These are phyloP conservation scores for Endocladia muricata DNA, from an alignment of 31 red algal species.

Conservation along the genomic window DNA sequence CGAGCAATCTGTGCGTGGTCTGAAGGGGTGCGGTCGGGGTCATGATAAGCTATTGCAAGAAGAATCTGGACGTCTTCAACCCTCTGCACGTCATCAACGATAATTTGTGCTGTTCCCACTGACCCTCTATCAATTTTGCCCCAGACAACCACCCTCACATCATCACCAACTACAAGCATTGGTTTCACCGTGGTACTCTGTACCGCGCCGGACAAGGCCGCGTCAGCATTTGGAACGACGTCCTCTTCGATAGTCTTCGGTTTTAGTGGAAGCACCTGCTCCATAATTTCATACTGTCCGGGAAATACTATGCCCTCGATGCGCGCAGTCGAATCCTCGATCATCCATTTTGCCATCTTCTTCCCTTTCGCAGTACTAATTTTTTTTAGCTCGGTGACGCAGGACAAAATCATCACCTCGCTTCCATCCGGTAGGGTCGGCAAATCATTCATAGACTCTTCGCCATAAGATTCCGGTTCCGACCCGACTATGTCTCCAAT, in stretches of 20 bases:
- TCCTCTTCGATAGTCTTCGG: neutral
- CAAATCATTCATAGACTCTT: neutral
- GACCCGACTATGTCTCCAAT: conserved; percentile 30
- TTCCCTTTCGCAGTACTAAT: conserved; percentile 73
- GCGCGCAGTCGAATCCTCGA: conserved; percentile 52
- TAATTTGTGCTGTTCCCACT: conserved; percentile 54
- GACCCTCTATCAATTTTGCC: conserved; percentile 74
- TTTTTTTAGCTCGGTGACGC: conserved; percentile 54
- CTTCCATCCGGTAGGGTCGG: conserved; percentile 18
- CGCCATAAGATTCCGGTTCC: neutral
- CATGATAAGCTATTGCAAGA: conserved; percentile 31
- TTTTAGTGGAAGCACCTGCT: conserved; percentile 13
- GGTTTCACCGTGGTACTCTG: neutral
- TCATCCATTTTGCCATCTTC: conserved; percentile 74
- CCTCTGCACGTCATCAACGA: conserved; percentile 75
- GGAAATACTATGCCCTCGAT: conserved; percentile 62
- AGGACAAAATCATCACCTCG: conserved; percentile 55
- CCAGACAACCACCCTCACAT: conserved; percentile 66
- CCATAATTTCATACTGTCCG: conserved; percentile 34
- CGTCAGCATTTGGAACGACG: neutral
- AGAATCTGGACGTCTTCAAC: conserved; percentile 39
- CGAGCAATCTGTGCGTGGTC: conserved; percentile 19
- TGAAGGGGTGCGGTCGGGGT: conserved; percentile 4
- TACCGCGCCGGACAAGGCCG: neutral
- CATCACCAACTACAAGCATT: conserved; percentile 38